phyloP scores from a whole-genome alignment of 768 basidiomycete genomes.

The Russula vinacea region DNA sequence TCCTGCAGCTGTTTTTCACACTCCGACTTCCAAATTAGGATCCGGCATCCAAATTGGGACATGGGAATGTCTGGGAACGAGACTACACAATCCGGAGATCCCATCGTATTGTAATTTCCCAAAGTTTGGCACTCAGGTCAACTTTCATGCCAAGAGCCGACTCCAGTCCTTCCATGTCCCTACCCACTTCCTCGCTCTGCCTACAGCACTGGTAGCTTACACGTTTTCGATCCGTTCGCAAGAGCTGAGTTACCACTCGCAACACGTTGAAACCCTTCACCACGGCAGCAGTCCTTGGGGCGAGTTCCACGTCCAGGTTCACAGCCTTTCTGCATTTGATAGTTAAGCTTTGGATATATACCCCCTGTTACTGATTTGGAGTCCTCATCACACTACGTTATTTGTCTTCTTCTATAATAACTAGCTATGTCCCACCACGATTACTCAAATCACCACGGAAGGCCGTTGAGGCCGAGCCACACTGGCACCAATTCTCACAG shows the following conservation, averaged over 20 bases:
- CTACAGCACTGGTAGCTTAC: conserved; percentile 17
- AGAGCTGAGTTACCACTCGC: not conserved
- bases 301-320: conserved; percentile 11
- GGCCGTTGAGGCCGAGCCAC: conserved; percentile 18
- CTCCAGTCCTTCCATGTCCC: not conserved
- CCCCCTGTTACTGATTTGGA: conserved; percentile 3
- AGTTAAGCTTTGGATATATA: conserved; percentile 1
- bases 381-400: conserved; percentile 26
- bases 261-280: conserved; percentile 25
- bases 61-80: too few relatives aligned
- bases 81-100: conserved; percentile 22
- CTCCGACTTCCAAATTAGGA: too few relatives aligned
- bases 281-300: not conserved
- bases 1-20: too few relatives aligned
- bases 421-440: conserved; percentile 29
- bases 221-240: conserved; percentile 17
- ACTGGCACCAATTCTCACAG: conserved; percentile 26
- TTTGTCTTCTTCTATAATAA: conserved; percentile 30
- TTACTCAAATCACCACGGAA: conserved; percentile 26
- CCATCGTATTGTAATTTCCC: conserved; percentile 23
- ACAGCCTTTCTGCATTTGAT: not conserved
- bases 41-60: too few relatives aligned
- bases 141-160: conserved; percentile 15
- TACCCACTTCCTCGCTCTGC: not conserved
- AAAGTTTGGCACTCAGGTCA: conserved; percentile 17